These are phyloP conservation scores for Cyamopsis tetragonoloba DNA, from an alignment of 306 rosid species.

Conservation along the genomic window DNA sequence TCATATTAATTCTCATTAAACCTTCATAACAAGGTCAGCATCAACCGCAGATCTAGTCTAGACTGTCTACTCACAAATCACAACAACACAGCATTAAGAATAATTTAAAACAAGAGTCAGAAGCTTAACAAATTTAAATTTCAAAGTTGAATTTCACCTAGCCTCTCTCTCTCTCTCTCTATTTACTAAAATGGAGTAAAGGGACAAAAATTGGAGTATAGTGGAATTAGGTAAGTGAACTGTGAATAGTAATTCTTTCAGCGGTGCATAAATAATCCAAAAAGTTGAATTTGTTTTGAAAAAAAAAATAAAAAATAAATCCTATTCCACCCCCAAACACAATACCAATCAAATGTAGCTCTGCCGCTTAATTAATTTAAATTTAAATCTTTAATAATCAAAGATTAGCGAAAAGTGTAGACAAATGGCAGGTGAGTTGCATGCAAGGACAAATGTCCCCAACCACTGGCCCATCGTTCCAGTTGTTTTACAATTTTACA, in stretches of 20 bases:
- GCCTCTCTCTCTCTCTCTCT: too few relatives aligned
- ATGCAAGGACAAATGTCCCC: conserved; percentile 56
- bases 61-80: neutral
- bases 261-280: neutral
- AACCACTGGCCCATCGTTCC: conserved; percentile 50
- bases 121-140: conserved; percentile 15
- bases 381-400: neutral
- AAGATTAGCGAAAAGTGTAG: neutral
- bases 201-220: neutral
- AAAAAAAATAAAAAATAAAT: conserved; percentile 12
- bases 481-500: too few relatives aligned
- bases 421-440: conserved; percentile 45
- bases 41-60: conserved; percentile 16
- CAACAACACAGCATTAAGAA: neutral
- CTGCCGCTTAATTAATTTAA: conserved; percentile 32
- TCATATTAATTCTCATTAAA: neutral
- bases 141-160: conserved; percentile 1
- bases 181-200: neutral
- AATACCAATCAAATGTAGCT: neutral
- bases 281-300: conserved; percentile 3
- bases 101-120: conserved; percentile 27
- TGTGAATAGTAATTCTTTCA: neutral
- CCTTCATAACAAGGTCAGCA: neutral
- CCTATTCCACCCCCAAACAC: neutral
- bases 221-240: conserved; percentile 20